phyloP scores from a whole-genome alignment of 495 filamentous ascomycete species.

The Neurospora sp. region DNA sequence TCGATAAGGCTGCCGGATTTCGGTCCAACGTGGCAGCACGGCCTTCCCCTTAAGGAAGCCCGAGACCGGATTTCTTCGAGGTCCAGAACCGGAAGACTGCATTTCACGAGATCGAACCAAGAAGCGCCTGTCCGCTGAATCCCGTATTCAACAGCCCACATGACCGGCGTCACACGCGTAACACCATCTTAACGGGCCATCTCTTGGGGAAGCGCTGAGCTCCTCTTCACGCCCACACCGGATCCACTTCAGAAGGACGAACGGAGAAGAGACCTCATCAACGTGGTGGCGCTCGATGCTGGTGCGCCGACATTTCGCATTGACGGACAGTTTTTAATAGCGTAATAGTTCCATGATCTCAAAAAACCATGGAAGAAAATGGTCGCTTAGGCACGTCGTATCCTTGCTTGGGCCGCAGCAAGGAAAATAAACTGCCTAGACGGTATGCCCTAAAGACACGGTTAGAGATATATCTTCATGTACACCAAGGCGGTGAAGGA shows the following conservation, averaged over 20 bases:
- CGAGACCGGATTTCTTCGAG: background rate
- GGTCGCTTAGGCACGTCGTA: background rate
- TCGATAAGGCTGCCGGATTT: background rate
- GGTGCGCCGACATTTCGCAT: background rate
- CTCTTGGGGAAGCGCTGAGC: background rate
- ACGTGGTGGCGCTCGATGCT: background rate
- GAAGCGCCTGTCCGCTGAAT: background rate
- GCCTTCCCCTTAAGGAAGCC: background rate
- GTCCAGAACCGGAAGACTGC: background rate
- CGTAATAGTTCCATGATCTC: background rate
- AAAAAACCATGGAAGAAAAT: background rate
- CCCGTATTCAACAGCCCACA: background rate
- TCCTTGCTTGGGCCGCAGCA: background rate
- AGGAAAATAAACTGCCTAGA: background rate
- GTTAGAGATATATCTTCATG: background rate
- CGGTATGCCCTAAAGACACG: background rate
- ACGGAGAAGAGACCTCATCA: background rate
- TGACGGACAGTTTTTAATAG: background rate
- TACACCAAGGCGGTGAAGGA: background rate
- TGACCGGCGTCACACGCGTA: background rate
- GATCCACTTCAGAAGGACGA: background rate
- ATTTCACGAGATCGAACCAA: background rate
- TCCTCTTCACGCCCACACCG: background rate
- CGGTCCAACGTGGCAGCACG: background rate
- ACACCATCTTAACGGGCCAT: background rate